Evolutionary conservation across 2,329 filamentous ascomycete genomes (phyloP), one percentile per base, ranked within the genome.

Genomic region (Ophiocordyceps unilateralis): DNA sequence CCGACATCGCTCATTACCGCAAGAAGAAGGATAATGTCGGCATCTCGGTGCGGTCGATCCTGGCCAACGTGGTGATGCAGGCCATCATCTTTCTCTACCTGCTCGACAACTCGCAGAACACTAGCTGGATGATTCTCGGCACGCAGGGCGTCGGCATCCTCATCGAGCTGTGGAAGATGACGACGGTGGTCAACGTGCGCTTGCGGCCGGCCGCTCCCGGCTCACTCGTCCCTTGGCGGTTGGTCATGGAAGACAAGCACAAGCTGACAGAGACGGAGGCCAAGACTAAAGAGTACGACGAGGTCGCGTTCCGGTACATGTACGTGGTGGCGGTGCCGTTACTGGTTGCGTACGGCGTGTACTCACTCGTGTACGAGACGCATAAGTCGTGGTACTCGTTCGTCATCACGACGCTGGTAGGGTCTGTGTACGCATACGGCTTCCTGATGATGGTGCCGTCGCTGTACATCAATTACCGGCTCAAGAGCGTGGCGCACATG

Each of bases 1-100:
- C 83, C 58, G 91, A 98, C 58, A 94, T 98, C 58, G 78, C 87
- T 41, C 91, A 98, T 64, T 98, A 91, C 77, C 85, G 88, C 58
- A 95, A 96, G 70, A 98, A 98, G 81, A 98, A 98, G 71, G 93
- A 96, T 66, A 91, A 94, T 46, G 83, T 98, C 23, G 91, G 91
- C 49, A 93, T 94, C 39, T 95, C 88, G 1, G 83, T 98, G 46
- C 86, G 91, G 45, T 93, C 89, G 26, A 98, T 98, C 55, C 69
- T 98, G 45, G 87, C 85, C 58, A 98, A 96, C 56, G 88, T 96
- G 48, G 88, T 96, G 61, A 98, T 98, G 91, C 91, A 98, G 63
- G 62, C 73, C 7, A 73, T 96, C 56, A 95, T 98, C 62, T 93
- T 98, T 73, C 72, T 98, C 39, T 98, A 98, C 63, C 74, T 98